Evolutionary conservation across 257 asterid species (phyloP).

Genomic region (Solanum okadae): DNA sequence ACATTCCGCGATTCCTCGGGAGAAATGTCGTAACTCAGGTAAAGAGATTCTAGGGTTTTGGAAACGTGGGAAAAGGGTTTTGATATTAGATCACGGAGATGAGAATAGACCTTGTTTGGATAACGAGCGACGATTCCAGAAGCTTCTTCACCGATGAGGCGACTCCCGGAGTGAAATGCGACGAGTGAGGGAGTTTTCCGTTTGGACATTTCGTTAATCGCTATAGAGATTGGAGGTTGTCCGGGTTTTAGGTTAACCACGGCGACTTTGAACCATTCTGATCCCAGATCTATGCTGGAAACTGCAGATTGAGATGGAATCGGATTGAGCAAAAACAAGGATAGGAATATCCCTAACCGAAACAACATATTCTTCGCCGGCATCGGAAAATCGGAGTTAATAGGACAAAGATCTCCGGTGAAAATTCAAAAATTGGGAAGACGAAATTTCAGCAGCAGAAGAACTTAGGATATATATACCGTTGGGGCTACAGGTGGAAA

Average conservation of each 20-base stretch:
- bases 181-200: slow-evolving; percentile 84
- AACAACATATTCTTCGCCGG: slow-evolving; percentile 7
- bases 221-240: slow-evolving; percentile 84
- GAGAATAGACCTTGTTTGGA: slow-evolving; percentile 72
- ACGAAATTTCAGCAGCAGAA: not conserved
- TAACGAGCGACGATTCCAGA: slow-evolving; percentile 73
- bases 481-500: slow-evolving; percentile 29
- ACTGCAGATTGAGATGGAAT: slow-evolving; percentile 69
- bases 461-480: slow-evolving; percentile 16
- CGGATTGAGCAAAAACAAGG: slow-evolving; percentile 22
- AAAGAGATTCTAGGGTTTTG: slow-evolving; percentile 25
- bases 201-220: slow-evolving; percentile 96
- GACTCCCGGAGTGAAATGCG: slow-evolving; percentile 60
- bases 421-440: not conserved
- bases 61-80: slow-evolving; percentile 41
- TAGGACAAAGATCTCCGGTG: not conserved
- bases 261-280: slow-evolving; percentile 92
- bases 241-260: slow-evolving; percentile 93
- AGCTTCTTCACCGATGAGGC: slow-evolving; percentile 91
- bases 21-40: slow-evolving; percentile 36
- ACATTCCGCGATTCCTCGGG: slow-evolving; percentile 39
- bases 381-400: not conserved
- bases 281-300: slow-evolving; percentile 96
- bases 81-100: slow-evolving; percentile 51
- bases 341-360: slow-evolving; percentile 33